Percentiles rank a stretch among this genome's conserved stretches.
phyloP scores from a whole-genome alignment of 176 grass and related monocot genomes.

The Hyparrhenia diplandra region DNA sequence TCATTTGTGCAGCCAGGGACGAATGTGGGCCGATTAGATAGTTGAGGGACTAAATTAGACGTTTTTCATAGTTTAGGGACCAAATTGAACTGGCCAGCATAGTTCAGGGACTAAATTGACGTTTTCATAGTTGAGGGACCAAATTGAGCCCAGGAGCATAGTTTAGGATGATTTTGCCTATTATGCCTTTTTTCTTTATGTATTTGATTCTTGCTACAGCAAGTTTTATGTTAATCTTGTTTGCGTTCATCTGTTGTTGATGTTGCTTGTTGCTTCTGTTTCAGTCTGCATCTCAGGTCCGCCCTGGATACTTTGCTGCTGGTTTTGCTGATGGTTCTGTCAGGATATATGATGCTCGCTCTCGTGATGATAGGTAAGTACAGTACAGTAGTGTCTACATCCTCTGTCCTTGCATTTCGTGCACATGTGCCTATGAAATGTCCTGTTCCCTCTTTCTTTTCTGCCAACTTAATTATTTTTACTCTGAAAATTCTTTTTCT shows the following conservation, averaged over 20 bases:
- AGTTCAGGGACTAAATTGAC: too few species aligned
- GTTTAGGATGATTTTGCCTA: too few species aligned
- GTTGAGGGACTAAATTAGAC: too few species aligned
- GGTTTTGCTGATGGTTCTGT: constrained; percentile 83
- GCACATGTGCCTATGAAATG: not conserved
- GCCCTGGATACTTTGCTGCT: constrained; percentile 60
- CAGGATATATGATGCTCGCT: constrained; percentile 92
- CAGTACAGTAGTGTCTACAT: constrained; percentile 16
- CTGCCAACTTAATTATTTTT: not conserved
- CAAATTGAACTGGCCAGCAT: too few species aligned
- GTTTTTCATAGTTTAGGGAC: too few species aligned
- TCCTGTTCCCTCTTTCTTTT: not conserved
- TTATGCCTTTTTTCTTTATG: too few species aligned
- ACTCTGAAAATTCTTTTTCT: not conserved
- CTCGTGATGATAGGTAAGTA: constrained; percentile 66
- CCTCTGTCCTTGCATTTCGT: not conserved
- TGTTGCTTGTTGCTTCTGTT: constrained; percentile 37
- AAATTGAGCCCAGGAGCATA: too few species aligned
- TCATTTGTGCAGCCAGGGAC: too few species aligned
- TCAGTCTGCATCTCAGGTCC: constrained; percentile 85
- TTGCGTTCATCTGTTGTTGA: constrained; percentile 14
- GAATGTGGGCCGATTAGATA: too few species aligned
- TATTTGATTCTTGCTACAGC: constrained; percentile 36
- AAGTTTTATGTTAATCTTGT: constrained; percentile 36
- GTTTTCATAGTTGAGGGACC: too few species aligned